Evolutionary conservation across 495 filamentous ascomycete genomes (phyloP).

Genomic region (Aspergillus ostianus): DNA sequence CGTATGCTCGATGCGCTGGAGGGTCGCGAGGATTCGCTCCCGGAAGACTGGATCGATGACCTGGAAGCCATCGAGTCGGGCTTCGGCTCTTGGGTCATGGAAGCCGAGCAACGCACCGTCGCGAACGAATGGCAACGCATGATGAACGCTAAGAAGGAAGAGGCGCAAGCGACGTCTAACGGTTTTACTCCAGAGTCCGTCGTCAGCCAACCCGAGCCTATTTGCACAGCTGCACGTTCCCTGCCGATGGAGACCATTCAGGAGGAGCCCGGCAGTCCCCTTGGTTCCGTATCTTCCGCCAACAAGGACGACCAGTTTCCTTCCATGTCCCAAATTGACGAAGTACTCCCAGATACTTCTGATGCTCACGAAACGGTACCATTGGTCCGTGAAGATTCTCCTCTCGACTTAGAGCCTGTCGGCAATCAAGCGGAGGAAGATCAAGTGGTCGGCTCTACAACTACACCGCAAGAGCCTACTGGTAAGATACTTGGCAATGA

Average conservation of each 20-base stretch:
- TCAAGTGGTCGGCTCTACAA: background rate
- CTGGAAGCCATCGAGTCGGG: conserved; percentile 77
- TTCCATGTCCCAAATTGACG: background rate
- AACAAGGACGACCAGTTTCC: background rate
- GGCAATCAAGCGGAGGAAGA: background rate
- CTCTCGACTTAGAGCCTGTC: background rate
- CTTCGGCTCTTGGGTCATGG: conserved; percentile 75
- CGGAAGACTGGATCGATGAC: conserved; percentile 81
- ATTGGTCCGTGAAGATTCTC: background rate
- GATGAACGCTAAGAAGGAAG: conserved; percentile 13
- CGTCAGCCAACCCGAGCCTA: conserved; percentile 5
- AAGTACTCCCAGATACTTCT: background rate
- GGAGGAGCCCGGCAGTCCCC: conserved; percentile 19
- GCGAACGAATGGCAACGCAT: conserved; percentile 42
- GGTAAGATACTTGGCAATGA: background rate
- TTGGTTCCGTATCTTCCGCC: conserved; percentile 4
- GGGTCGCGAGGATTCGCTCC: conserved; percentile 76
- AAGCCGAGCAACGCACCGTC: conserved; percentile 45
- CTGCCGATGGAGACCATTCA: conserved; percentile 28
- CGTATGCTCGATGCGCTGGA: conserved; percentile 81
- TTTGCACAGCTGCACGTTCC: conserved; percentile 7
- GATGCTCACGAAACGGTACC: background rate
- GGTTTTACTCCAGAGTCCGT: background rate
- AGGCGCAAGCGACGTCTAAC: conserved; percentile 6
- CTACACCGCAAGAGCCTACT: background rate